Percentiles rank a stretch among this genome's conserved stretches.
Conservation (phyloP, 805 yeast genomes). For the Jamesozyma spencerorum region DNA sequence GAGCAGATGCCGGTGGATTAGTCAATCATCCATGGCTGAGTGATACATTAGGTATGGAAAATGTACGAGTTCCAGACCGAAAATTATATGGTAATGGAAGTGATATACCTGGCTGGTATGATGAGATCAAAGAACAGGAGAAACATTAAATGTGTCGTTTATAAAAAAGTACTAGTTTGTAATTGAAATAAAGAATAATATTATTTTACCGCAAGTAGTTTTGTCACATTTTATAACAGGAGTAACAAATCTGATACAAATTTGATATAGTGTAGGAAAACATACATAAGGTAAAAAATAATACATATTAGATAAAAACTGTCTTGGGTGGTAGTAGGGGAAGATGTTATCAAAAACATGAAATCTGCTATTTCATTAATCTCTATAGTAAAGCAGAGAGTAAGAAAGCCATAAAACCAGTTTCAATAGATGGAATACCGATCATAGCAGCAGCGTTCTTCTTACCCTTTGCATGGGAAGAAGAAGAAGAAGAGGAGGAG, state of each 20-base stretch:
- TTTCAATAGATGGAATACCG: slow-evolving; percentile 4
- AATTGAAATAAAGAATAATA: too few species aligned
- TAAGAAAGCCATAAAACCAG: slow-evolving; percentile 28
- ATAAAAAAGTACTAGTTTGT: not conserved
- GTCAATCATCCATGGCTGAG: slow-evolving; percentile 75
- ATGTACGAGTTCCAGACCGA: slow-evolving; percentile 54
- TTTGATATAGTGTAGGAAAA: too few species aligned
- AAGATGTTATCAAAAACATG: too few species aligned
- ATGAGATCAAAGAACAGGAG: slow-evolving; percentile 44
- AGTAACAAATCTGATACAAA: too few species aligned
- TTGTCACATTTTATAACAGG: too few species aligned
- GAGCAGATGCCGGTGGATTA: slow-evolving; percentile 96
- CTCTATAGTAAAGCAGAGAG: slow-evolving; percentile 33
- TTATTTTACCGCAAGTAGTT: too few species aligned
- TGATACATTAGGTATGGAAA: slow-evolving; percentile 70
- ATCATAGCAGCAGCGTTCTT: slow-evolving; percentile 17
- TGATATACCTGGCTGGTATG: slow-evolving; percentile 87
- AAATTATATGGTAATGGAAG: slow-evolving; percentile 72
- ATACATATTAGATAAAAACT: too few species aligned
- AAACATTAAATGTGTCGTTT: slow-evolving; percentile 23
- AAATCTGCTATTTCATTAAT: too few species aligned
- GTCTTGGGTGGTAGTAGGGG: too few species aligned
- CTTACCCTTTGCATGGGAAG: slow-evolving; percentile 11
- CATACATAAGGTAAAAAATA: too few species aligned
- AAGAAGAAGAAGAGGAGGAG: slow-evolving; percentile 13